Evolutionary conservation across 1,284 basidiomycete genomes (phyloP).

Genomic region (Naganishia albida): DNA sequence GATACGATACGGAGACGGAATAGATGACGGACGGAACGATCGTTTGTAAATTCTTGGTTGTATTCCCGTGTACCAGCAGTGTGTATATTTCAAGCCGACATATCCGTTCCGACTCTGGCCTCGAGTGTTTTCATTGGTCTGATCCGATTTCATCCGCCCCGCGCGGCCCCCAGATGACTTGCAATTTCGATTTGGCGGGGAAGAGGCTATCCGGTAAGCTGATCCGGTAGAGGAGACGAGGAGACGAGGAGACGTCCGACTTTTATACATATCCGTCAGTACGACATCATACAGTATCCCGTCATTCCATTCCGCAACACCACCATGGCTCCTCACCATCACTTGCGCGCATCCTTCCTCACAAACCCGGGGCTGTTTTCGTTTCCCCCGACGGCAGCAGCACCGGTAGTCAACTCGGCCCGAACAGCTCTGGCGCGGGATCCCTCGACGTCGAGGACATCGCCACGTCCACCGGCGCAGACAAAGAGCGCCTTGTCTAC

Average conservation of each 20-base stretch:
- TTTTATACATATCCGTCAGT: too few species aligned
- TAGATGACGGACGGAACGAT: not conserved
- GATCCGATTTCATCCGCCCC: not conserved
- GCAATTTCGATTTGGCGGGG: too few species aligned
- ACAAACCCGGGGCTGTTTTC: constrained; percentile 22
- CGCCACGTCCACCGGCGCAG: not conserved
- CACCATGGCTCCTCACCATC: constrained; percentile 24
- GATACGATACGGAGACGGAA: not conserved
- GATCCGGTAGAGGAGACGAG: too few species aligned
- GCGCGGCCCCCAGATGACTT: too few species aligned
- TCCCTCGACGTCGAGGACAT: not conserved
- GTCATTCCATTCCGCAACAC: too few species aligned
- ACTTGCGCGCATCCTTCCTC: constrained; percentile 17
- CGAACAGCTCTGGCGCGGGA: not conserved
- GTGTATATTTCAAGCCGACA: not conserved
- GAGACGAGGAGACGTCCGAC: too few species aligned
- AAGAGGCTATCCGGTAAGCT: too few species aligned
- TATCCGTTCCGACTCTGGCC: not conserved
- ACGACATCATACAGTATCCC: too few species aligned
- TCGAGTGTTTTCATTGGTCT: too few species aligned
- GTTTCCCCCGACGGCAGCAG: constrained; percentile 2
- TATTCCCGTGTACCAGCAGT: constrained; percentile 6
- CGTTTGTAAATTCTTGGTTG: not conserved
- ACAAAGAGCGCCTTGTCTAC: constrained; percentile 6
- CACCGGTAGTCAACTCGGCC: not conserved